Evolutionary conservation across 768 basidiomycete genomes (phyloP), one percentile per base, ranked within the genome.

Genomic region (Amanita thiersii): DNA sequence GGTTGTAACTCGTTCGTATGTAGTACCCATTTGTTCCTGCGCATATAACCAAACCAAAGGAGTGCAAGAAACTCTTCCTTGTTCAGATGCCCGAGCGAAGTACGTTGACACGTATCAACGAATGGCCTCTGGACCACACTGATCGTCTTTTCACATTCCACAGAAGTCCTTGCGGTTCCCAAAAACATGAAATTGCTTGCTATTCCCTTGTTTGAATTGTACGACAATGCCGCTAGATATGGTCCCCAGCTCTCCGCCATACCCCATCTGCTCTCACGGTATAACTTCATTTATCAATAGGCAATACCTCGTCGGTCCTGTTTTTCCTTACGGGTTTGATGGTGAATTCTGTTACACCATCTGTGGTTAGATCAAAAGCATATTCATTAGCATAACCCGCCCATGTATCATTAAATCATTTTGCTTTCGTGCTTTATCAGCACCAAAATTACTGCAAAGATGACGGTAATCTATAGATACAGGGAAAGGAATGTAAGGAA

Each of bases 141-240:
- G 30, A 12, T 25, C 29, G 8, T 3, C 5, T 28, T 26, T 15
- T 40, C 30, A 15, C 14, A 24, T 39, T 40, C 20, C 44, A 15
- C 60, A 97, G 94, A 96, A 60, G 87, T 94, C 11, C 79, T 99
- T 6, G 90, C 92, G 0, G 93, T 99, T 3, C 96, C 96, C 0
- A 89, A 88, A 64, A 99, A 99, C 61, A 97, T 98, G 94, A 98
- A 98, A 58, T 77, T 99, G 5, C 79, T 94, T 30, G 94, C 93
- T 12, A 90, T 97, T 34, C 96, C 96, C 0, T 69, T 99, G 26
- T 97, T 94, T 55, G 96, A 99, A 62, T 69, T 98, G 10, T 99
- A 98, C 56, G 96, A 98, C 59, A 99, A 99, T 46, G 87, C 91
- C 6, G 92, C 94, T 0, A 72, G 93, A 43, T 93, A 93, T 54